Evolutionary conservation across 305 asterid species (phyloP), one percentile per base, ranked within the genome.

Genomic region (Coffea humblotiana): DNA sequence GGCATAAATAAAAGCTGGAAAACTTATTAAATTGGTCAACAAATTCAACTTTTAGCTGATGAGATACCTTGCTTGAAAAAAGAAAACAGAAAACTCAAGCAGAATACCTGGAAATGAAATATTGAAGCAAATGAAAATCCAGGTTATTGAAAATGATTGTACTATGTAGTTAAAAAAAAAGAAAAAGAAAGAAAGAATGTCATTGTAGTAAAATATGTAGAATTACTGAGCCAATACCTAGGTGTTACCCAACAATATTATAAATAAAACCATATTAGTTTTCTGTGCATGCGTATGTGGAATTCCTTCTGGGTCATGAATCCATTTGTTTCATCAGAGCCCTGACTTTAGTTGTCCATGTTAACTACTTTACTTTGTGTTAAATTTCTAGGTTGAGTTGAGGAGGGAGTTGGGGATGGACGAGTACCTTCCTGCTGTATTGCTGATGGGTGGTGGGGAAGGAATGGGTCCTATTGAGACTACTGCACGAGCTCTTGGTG

Each of bases 381-480:
- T 69, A 19, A 52, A 76, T 29, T 77, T 79, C 79, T 87, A 95
- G 99, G 87, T 84, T n/a, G 96, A 89, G 80, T 85, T 95, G 85
- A 89, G 96, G 87, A 94, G 82, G 88, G 97, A 90, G 51, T 88
- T 95, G 54, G 97, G 97, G 82, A 88, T 95, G 98, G 93, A 92
- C 73, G 97, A 91, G 86, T 75, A 88, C 72, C 97, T 95, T 67
- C 99, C 99, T 14, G 87, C 98, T 18, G 98, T 92, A 19, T 86
- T 95, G 84, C 86, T 95, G 72, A 95, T 95, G 94, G 99, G 99
- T 77, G 99, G 99, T 56, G 99, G 99, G 80, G 99, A 95, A 89
- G 99, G 99, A 54, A 95, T 95, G 99, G 99, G 99, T 27, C 99
- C 99, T 82, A 95, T 95, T 76, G 98, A 95, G 90, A 90, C 95